Base-by-base conservation (phyloP, 176 grass and related monocot genomes). In the Luzula sylvatica region DNA sequence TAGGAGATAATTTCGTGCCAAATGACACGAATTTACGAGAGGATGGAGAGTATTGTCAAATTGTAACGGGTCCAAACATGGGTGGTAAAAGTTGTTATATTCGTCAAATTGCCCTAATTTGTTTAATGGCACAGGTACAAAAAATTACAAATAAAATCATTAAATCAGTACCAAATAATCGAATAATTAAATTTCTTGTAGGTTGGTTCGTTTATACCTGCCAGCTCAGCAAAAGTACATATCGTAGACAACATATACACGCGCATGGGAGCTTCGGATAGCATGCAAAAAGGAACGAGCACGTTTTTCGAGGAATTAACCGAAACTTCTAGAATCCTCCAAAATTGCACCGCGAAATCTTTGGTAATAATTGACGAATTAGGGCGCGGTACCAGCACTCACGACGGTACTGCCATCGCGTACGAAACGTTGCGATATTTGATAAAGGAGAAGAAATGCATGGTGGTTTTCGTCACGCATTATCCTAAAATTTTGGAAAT, bases 31-130 rank as follows among this genome's bases (percentile, higher is more conserved):
- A 88, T 41, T 70, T 88, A 61, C 66, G 75, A 50, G 76, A 42
- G 32, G 74, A 85, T 70, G 38, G 67, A 51, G 80, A 95, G 44
- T 78, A 84, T 56, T 95, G 89, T 67, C 89, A 95, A 58, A 78
- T 95, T 61, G 80, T 95, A 30, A 88, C 89, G 48, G 89, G 89
- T 52, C 89, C 89, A 75, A 88, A 95, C 52, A 95, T 95, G 89
- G 89, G 83, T 75, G 89, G 89, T 42, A 95, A 95, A 68, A 95
- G 89, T 71, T 95, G 83, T 65, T 95, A 95, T 44, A 88, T 95
- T 79, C 83, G 83, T 38, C 89, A 95, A 85, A 76, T 88, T 67
- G 80, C 89, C 38, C 70, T 95, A 20, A 85, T 95, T 72, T 75
- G 83, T 70, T 66, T 95, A 17, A 95, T 95, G 89, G 89, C 89